A percentile compares a stretch with the other conserved stretches of the same genome.
These are phyloP conservation scores for Fomitopsis betulina DNA, from an alignment of 1,284 basidiomycete species.

Conservation along the genomic window DNA sequence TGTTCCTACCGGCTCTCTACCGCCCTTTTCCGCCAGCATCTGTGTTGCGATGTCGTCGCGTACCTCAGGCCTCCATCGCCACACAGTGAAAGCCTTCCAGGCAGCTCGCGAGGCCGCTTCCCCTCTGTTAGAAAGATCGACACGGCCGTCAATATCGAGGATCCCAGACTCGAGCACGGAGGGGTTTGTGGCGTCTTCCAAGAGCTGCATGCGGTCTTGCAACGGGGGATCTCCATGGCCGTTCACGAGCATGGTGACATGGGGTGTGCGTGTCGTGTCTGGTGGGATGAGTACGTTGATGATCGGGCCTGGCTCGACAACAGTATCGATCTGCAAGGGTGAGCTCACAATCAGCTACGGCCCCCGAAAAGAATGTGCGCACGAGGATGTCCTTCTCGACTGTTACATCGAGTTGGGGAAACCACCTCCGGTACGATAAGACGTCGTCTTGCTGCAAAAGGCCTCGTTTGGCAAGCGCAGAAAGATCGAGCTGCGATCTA, in stretches of 20 bases:
- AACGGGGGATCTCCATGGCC: conserved; percentile 22
- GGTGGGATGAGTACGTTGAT: conserved; percentile 40
- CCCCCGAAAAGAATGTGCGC: background rate
- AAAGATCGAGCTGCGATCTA: conserved; percentile 32
- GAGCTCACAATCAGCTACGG: background rate
- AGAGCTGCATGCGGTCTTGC: conserved; percentile 23
- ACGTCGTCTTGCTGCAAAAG: conserved; percentile 48
- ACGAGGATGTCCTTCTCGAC: conserved; percentile 55
- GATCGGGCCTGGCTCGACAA: conserved; percentile 36
- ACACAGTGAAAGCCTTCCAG: conserved; percentile 50
- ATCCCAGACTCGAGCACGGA: conserved; percentile 45
- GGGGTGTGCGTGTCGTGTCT: conserved; percentile 32
- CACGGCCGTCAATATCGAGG: conserved; percentile 45
- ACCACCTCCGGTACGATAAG: conserved; percentile 44
- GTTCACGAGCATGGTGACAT: conserved; percentile 30
- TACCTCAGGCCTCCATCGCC: conserved; percentile 35
- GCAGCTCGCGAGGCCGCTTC: conserved; percentile 32
- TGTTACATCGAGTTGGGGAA: conserved; percentile 29
- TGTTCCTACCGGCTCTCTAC: conserved; percentile 45
- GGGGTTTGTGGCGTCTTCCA: conserved; percentile 37
- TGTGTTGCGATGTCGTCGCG: conserved; percentile 22
- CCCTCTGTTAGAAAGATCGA: conserved; percentile 33
- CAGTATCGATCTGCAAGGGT: conserved; percentile 35
- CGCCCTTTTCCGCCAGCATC: conserved; percentile 33
- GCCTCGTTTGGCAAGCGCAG: conserved; percentile 37